phyloP scores from a whole-genome alignment of 2,329 filamentous ascomycete species.

The Macrophomina tecta region DNA sequence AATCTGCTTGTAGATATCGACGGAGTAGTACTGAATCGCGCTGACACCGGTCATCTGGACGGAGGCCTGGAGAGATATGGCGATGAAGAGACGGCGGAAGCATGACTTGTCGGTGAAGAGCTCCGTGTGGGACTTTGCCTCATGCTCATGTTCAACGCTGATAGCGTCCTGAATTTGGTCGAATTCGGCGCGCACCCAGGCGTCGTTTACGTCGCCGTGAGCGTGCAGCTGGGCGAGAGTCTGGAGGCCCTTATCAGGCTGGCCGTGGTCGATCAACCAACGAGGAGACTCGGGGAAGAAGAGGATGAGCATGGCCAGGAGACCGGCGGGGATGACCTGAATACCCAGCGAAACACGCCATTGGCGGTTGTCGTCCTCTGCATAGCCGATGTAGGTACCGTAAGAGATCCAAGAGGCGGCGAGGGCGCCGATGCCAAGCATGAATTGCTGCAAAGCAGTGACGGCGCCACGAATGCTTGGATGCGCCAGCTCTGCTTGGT shows the following conservation, averaged over 20 bases:
- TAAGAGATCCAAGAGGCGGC: constrained; percentile 76
- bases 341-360: constrained; percentile 72
- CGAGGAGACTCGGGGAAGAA: constrained; percentile 71
- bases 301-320: constrained; percentile 70
- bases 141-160: constrained; percentile 68
- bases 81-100: constrained; percentile 75
- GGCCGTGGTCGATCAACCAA: constrained; percentile 77
- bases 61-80: constrained; percentile 71
- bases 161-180: constrained; percentile 73
- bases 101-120: constrained; percentile 70
- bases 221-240: constrained; percentile 74
- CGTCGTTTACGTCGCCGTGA: constrained; percentile 68
- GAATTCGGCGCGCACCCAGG: constrained; percentile 76
- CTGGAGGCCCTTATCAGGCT: constrained; percentile 67
- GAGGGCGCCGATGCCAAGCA: constrained; percentile 78
- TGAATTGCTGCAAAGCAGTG: constrained; percentile 80
- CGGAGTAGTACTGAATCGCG: constrained; percentile 75
- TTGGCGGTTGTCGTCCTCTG: constrained; percentile 55
- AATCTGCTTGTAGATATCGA: constrained; percentile 70
- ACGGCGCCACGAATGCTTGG: constrained; percentile 78
- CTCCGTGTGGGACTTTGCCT: constrained; percentile 73
- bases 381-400: constrained; percentile 61
- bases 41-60: constrained; percentile 74
- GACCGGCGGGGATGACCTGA: constrained; percentile 71
- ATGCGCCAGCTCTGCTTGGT: constrained; percentile 80